A percentile compares a stretch with the other conserved stretches of the same genome.
phyloP scores from a whole-genome alignment of 768 basidiomycete species.

The Ephemerocybe angulata region DNA sequence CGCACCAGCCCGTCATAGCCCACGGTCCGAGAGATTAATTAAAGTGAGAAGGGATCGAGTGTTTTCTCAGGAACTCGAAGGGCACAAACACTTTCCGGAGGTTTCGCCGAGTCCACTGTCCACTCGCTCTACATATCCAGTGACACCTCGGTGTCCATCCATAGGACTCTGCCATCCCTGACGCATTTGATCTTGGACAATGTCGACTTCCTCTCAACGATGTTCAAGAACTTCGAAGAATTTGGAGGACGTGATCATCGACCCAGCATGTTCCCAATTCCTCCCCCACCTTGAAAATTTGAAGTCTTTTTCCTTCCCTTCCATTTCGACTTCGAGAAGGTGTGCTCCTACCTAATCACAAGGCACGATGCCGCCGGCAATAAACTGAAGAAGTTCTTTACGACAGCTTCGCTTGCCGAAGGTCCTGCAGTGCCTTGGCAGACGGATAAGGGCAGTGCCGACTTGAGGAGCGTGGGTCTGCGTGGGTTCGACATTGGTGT shows the following conservation, averaged over 20 bases:
- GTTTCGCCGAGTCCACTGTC: background rate
- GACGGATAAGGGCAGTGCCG: too few relatives aligned
- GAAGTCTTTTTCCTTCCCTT: background rate
- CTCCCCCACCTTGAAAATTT: background rate
- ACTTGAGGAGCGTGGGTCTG: too few relatives aligned
- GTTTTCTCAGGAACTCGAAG: background rate
- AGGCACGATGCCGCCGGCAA: too few relatives aligned
- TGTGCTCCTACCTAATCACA: too few relatives aligned
- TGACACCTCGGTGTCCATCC: background rate
- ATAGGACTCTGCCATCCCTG: background rate
- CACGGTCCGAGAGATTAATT: too few relatives aligned
- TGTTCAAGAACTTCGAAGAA: background rate
- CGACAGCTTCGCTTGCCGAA: too few relatives aligned
- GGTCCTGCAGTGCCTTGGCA: too few relatives aligned
- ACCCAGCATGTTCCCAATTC: too few relatives aligned
- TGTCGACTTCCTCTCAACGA: background rate
- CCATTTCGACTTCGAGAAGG: background rate
- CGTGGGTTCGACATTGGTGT: too few relatives aligned
- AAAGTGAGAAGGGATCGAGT: too few relatives aligned
- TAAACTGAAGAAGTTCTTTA: too few relatives aligned
- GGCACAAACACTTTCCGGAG: background rate
- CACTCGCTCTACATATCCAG: background rate
- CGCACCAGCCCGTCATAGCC: too few relatives aligned
- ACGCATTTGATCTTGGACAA: background rate
- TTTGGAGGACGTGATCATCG: background rate